These are phyloP conservation scores for Penicillium turbatum DNA, from an alignment of 495 filamentous ascomycete species.

Conservation along the genomic window DNA sequence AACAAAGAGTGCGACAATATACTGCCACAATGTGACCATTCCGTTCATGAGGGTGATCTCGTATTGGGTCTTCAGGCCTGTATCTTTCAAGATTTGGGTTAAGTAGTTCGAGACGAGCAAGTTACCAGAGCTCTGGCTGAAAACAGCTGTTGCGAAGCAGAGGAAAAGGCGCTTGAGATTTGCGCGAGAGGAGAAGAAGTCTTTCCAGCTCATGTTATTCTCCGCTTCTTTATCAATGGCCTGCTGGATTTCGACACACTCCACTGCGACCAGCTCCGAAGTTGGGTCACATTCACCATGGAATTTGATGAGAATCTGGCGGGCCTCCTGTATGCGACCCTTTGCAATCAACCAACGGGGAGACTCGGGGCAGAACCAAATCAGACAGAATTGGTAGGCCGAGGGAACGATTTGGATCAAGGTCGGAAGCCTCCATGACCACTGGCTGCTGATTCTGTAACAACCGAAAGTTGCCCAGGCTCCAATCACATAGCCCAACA, in stretches of 20 bases:
- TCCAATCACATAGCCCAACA: conserved; percentile 50
- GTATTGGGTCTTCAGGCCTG: neutral
- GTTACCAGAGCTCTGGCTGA: no score
- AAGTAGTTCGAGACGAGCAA: neutral
- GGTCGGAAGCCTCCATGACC: conserved; percentile 27
- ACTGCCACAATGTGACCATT: neutral
- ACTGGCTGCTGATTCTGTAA: conserved; percentile 23
- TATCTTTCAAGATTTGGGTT: neutral
- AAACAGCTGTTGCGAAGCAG: no score
- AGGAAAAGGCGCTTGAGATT: no score
- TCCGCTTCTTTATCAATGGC: no score
- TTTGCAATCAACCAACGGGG: conserved; percentile 39
- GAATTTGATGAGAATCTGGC: no score
- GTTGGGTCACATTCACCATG: no score
- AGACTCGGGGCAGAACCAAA: conserved; percentile 39
- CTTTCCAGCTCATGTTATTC: no score
- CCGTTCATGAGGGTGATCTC: neutral
- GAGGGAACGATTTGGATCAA: conserved; percentile 25
- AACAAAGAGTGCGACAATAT: neutral
- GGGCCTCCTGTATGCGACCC: no score
- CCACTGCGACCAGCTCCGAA: no score
- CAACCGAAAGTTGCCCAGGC: conserved; percentile 24
- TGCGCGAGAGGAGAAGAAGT: no score
- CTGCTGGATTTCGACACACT: no score
- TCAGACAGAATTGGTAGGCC: conserved; percentile 16